Percentiles rank a stretch among this genome's conserved stretches.
Evolutionary conservation across 768 basidiomycete genomes (phyloP).

Genomic region (Collybiopsis luxurians): DNA sequence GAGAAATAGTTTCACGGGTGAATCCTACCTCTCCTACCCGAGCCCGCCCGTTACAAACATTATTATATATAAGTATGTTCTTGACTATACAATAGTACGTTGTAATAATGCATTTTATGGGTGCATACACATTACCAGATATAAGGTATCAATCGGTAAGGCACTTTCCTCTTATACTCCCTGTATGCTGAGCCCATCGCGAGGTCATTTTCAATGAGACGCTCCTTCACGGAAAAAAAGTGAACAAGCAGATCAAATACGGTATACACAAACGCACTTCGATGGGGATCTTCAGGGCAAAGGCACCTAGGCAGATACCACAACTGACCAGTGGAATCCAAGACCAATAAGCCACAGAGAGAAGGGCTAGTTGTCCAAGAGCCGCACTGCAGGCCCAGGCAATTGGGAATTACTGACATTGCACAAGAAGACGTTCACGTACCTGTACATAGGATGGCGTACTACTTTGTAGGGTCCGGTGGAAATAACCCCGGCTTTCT

Average conservation of each 20-base stretch:
- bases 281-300: conserved; percentile 30
- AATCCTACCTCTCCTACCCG: too few relatives aligned
- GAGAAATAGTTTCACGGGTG: too few relatives aligned
- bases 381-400: conserved; percentile 10
- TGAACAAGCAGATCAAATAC: neutral
- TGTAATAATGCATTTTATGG: too few relatives aligned
- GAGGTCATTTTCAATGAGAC: conserved; percentile 23
- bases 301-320: conserved; percentile 17
- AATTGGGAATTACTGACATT: conserved; percentile 7
- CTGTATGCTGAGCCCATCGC: conserved; percentile 21
- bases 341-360: conserved; percentile 30
- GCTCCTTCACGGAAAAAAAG: conserved; percentile 22
- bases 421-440: neutral
- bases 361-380: conserved; percentile 21
- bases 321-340: conserved; percentile 29
- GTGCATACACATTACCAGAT: conserved; percentile 20
- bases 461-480: conserved; percentile 33
- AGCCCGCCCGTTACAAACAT: too few relatives aligned
- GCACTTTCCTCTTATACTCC: conserved; percentile 26
- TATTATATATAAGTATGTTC: too few relatives aligned
- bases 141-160: conserved; percentile 27
- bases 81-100: too few relatives aligned
- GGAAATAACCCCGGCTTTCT: conserved; percentile 25
- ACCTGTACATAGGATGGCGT: conserved; percentile 35
- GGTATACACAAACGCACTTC: conserved; percentile 21